Base-by-base conservation (phyloP, 2,329 filamentous ascomycete genomes). In the Phialophora expanda region DNA sequence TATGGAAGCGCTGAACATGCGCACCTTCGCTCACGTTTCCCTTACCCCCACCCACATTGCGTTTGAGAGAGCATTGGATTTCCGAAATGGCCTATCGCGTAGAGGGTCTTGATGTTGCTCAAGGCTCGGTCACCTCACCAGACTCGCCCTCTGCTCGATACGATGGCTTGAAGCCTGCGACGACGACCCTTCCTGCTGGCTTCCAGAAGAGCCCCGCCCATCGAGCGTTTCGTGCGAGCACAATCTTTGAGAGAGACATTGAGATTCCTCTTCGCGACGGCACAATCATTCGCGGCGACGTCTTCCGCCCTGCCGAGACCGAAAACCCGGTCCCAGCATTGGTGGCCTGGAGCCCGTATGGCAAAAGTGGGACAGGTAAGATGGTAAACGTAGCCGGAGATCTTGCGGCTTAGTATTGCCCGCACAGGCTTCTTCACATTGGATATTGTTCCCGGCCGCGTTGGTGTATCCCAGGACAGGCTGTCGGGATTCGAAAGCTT, bases 271-370 rank as follows among this genome's bases (percentile, higher is more conserved):
- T 75, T 32, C 69, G 74, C 7, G 74, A 76, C 50, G 71, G 72
- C 1, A 63, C 69, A 30, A 71, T 55, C 0, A 44, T 76, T 1
- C 69, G 71, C 20, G 69, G 66, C 1, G 74, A 76, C 73, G 34
- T 17, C 34, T 17, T 14, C 57, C 70, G 74, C 1, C 72, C 74
- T 0, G 59, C 56, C 0, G 53, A 61, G 7, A 14, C 59, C 1
- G 28, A 56, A 34, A 50, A 60, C 3, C 24, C 22, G 30, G 70
- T 73, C 1, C 74, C 75, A 0, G 74, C 72, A 0, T 68, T 76
- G 9, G 64, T 75, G 17, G 63, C 66, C 2, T 76, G 73, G 72
- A 72, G 73, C 51, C 74, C 73, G 0, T 75, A 74, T 38, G 74
- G 75, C 1, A 76, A 75, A 55, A 61, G 61, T 14, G 70, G 69